Conservation (phyloP, 2,329 filamentous ascomycete species). For the Phialophora macrospora region DNA sequence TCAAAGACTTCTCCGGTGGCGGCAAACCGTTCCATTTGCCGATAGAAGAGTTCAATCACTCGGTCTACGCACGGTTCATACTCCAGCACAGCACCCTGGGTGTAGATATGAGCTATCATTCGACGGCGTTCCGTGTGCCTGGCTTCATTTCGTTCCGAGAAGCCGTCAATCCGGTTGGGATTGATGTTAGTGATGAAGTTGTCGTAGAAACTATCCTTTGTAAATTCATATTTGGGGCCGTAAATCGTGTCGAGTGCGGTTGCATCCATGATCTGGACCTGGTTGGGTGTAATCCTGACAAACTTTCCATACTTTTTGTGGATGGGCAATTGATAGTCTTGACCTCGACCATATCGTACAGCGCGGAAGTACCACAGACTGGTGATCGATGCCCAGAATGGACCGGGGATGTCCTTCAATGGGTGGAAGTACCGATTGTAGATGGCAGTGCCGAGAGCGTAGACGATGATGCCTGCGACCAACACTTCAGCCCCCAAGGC, state of each 20-base stretch:
- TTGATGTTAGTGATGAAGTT: slow-evolving; percentile 28
- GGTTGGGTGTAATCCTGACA: slow-evolving; percentile 34
- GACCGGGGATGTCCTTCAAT: slow-evolving; percentile 32
- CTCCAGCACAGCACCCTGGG: slow-evolving; percentile 34
- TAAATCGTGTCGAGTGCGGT: slow-evolving; percentile 31
- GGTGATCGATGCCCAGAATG: slow-evolving; percentile 34
- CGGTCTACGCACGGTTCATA: slow-evolving; percentile 37
- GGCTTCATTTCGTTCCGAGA: slow-evolving; percentile 32
- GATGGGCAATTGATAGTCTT: slow-evolving; percentile 28
- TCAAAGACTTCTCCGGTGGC: slow-evolving; percentile 20
- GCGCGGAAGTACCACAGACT: slow-evolving; percentile 32
- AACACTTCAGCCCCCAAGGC: slow-evolving; percentile 11
- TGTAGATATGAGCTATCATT: slow-evolving; percentile 33
- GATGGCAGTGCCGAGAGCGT: slow-evolving; percentile 21
- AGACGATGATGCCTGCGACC: slow-evolving; percentile 13
- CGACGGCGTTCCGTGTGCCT: slow-evolving; percentile 28
- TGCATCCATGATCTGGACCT: slow-evolving; percentile 30
- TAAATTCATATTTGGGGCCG: slow-evolving; percentile 28
- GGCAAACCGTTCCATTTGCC: slow-evolving; percentile 31
- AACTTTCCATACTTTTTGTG: slow-evolving; percentile 37
- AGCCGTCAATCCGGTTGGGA: slow-evolving; percentile 25
- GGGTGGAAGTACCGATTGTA: slow-evolving; percentile 36
- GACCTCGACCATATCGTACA: slow-evolving; percentile 26
- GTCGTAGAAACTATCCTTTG: slow-evolving; percentile 31
- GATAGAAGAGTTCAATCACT: slow-evolving; percentile 32